Evolutionary conservation across 768 basidiomycete species (phyloP).

Genomic region (Panaeolus papilionaceus): DNA sequence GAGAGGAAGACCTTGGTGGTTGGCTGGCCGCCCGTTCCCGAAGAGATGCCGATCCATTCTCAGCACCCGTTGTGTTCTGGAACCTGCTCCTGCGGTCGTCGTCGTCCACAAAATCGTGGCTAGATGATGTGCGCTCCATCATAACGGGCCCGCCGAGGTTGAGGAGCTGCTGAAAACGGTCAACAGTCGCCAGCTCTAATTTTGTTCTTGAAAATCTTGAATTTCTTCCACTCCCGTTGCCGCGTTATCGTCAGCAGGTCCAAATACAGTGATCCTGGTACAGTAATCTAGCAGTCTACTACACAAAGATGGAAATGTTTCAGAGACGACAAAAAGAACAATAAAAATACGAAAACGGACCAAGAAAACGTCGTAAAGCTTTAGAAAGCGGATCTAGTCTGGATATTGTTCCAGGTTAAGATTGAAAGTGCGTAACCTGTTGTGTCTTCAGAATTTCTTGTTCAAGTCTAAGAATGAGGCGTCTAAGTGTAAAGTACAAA

Average conservation of each 20-base stretch:
- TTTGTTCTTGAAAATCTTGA: slow-evolving; percentile 14
- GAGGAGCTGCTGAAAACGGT: slow-evolving; percentile 20
- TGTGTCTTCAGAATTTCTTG: slow-evolving; percentile 1
- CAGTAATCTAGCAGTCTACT: slow-evolving; percentile 14
- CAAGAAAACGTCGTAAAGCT: slow-evolving; percentile 9
- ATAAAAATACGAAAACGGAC: slow-evolving; percentile 7
- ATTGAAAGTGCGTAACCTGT: neutral
- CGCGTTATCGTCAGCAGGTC: neutral
- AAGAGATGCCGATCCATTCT: slow-evolving; percentile 50
- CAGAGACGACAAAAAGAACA: slow-evolving; percentile 4
- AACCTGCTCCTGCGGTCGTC: slow-evolving; percentile 70
- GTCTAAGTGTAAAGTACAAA: slow-evolving; percentile 15
- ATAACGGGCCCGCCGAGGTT: slow-evolving; percentile 18
- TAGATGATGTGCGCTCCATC: slow-evolving; percentile 31
- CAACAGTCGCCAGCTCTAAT: slow-evolving; percentile 23
- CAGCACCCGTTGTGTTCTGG: slow-evolving; percentile 44
- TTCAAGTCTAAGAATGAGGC: slow-evolving; percentile 12
- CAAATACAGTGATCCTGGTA: slow-evolving; percentile 8
- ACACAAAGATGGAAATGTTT: slow-evolving; percentile 1
- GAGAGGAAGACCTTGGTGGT: slow-evolving; percentile 57
- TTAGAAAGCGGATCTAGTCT: slow-evolving; percentile 1
- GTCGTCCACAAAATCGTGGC: slow-evolving; percentile 45
- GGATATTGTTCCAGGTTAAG: slow-evolving; percentile 3
- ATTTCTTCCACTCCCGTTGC: neutral
- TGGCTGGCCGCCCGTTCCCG: slow-evolving; percentile 76